Conservation (phyloP, 164 flowering plant species). For the Kingdonia uniflora region DNA sequence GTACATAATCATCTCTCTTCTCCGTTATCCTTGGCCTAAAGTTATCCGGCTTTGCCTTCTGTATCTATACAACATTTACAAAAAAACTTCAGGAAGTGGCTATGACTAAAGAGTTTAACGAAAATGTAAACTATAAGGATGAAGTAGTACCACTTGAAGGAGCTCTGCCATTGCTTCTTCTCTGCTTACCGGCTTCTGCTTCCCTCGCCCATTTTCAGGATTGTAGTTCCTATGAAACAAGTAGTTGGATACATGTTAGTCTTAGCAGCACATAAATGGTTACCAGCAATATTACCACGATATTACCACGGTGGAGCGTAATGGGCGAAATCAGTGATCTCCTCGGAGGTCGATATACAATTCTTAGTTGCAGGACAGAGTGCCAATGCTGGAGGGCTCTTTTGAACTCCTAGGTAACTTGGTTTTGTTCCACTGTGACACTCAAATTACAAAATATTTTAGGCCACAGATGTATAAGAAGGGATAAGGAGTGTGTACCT, state of each 20-base stretch:
- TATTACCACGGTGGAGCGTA: conserved; percentile 88
- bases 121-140: too few relatives aligned
- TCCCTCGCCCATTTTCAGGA: conserved; percentile 49
- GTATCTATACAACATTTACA: conserved; percentile 38
- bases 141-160: conserved; percentile 65
- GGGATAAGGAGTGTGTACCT: conserved; percentile 26
- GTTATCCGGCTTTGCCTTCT: conserved; percentile 67
- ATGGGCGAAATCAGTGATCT: conserved; percentile 49
- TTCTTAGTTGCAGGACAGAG: conserved; percentile 90
- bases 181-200: conserved; percentile 62
- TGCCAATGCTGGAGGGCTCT: conserved; percentile 49
- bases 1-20: conserved; percentile 63
- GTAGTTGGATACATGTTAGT: too few relatives aligned
- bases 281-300: too few relatives aligned
- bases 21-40: conserved; percentile 58
- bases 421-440: conserved; percentile 67
- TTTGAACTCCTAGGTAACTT: conserved; percentile 80
- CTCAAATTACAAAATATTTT: background rate
- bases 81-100: too few relatives aligned
- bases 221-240: conserved; percentile 66
- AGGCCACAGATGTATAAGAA: background rate
- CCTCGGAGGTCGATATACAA: conserved; percentile 84
- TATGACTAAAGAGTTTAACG: too few relatives aligned
- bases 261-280: too few relatives aligned
- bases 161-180: conserved; percentile 86